Evolutionary conservation across 345 rosid genomes (phyloP).

Genomic region (Adansonia digitata): DNA sequence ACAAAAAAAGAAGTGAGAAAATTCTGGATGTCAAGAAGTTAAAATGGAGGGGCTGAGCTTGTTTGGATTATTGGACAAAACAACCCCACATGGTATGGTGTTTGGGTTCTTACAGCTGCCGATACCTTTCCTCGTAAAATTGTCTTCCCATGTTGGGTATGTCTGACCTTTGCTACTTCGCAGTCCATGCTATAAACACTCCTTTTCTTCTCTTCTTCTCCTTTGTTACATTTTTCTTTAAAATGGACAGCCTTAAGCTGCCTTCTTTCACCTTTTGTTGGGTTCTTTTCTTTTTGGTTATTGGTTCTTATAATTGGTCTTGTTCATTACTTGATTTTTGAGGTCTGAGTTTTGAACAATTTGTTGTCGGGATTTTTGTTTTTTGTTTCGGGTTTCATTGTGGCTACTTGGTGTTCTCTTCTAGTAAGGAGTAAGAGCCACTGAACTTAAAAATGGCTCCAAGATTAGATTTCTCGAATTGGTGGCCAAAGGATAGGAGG

Average conservation of each 20-base stretch:
- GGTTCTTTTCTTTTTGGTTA: conserved; percentile 19
- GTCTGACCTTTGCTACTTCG: conserved; percentile 4
- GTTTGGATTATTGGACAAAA: conserved; percentile 25
- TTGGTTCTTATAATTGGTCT: conserved; percentile 22
- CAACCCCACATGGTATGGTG: conserved; percentile 37
- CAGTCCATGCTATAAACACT: not conserved
- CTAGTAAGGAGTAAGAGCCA: not conserved
- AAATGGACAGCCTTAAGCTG: conserved; percentile 31
- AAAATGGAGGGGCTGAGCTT: conserved; percentile 9
- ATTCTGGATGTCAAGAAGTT: conserved; percentile 1
- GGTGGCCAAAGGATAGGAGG: conserved; percentile 62
- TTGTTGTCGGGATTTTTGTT: no score
- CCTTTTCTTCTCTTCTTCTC: conserved; percentile 16
- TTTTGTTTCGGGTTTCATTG: not conserved
- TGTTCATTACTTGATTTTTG: conserved; percentile 30
- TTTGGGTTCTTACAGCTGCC: conserved; percentile 27
- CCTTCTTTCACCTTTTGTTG: conserved; percentile 24
- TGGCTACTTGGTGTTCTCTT: conserved; percentile 3
- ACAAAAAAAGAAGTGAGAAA: no score
- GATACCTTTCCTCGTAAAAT: conserved; percentile 43
- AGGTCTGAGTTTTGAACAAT: conserved; percentile 44
- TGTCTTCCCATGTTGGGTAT: conserved; percentile 31
- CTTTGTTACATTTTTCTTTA: conserved; percentile 28
- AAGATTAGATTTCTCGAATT: conserved; percentile 56
- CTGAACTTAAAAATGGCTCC: conserved; percentile 46